phyloP scores from a whole-genome alignment of 2,329 filamentous ascomycete species.

The Cryphonectria carpinicola region DNA sequence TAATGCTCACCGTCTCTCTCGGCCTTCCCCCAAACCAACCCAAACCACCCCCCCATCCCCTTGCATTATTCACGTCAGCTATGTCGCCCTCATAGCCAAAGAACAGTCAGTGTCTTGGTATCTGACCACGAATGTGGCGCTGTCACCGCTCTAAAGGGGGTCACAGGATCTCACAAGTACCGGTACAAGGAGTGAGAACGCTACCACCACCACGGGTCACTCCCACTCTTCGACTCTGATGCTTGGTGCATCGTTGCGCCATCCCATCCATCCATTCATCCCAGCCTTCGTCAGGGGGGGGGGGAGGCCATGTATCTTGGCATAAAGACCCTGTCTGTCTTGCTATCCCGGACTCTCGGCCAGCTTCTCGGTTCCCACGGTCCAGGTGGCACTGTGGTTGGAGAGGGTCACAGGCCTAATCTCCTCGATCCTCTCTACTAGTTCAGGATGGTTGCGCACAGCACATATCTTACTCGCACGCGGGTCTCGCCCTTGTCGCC shows the following conservation, averaged over 20 bases:
- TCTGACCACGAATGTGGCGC: slow-evolving; percentile 20
- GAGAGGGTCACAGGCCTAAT: slow-evolving; percentile 24
- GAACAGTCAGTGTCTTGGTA: slow-evolving; percentile 24
- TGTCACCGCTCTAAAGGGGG: slow-evolving; percentile 26
- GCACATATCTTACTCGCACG: slow-evolving; percentile 5
- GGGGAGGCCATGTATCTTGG: slow-evolving; percentile 20
- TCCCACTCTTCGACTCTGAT: slow-evolving; percentile 12
- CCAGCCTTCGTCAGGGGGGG: slow-evolving; percentile 9
- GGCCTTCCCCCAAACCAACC: not conserved
- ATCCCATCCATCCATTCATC: slow-evolving; percentile 4
- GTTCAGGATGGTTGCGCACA: slow-evolving; percentile 11
- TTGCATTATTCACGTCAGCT: slow-evolving; percentile 21
- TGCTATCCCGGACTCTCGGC: slow-evolving; percentile 21
- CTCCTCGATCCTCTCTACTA: slow-evolving; percentile 12
- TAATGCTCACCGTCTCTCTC: slow-evolving; percentile 27
- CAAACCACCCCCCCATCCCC: slow-evolving; percentile 3
- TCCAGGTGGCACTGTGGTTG: slow-evolving; percentile 14
- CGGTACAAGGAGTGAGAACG: slow-evolving; percentile 7
- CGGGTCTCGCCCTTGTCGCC: slow-evolving; percentile 9
- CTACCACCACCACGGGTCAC: slow-evolving; percentile 4
- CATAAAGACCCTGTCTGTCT: slow-evolving; percentile 19
- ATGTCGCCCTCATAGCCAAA: slow-evolving; percentile 18
- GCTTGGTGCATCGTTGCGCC: slow-evolving; percentile 18
- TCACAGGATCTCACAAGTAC: slow-evolving; percentile 23
- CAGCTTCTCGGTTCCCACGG: slow-evolving; percentile 21